A percentile compares a stretch with the other conserved stretches of the same genome.
These are phyloP conservation scores for Misopates orontium DNA, from an alignment of 257 asterid species.

Conservation along the genomic window DNA sequence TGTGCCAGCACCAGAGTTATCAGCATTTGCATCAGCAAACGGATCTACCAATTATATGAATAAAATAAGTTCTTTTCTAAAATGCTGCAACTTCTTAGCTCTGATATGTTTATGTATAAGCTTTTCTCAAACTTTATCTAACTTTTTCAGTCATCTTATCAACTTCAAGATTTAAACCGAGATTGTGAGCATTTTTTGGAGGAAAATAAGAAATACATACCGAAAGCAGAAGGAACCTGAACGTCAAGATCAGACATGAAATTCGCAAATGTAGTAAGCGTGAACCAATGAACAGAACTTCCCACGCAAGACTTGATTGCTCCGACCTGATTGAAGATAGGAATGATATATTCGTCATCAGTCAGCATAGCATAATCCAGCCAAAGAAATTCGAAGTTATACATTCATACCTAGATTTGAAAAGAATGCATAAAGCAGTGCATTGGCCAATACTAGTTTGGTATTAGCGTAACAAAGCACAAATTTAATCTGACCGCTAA, in stretches of 20 bases:
- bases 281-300: slow-evolving; percentile 22
- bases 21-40: slow-evolving; percentile 80
- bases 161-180: no score
- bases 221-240: slow-evolving; percentile 56
- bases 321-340: slow-evolving; percentile 38
- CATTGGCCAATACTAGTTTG: not conserved
- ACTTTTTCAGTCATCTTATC: no score
- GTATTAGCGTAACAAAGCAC: not conserved
- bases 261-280: slow-evolving; percentile 36
- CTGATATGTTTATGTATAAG: no score
- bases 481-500: not conserved
- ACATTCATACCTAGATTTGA: not conserved
- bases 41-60: slow-evolving; percentile 37
- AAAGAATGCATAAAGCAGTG: no score
- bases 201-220: slow-evolving; percentile 28
- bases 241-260: slow-evolving; percentile 70
- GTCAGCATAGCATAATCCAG: not conserved
- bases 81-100: no score
- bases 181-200: not conserved
- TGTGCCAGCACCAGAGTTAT: slow-evolving; percentile 58
- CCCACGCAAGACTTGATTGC: slow-evolving; percentile 28
- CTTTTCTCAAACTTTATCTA: no score
- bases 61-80: not conserved
- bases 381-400: not conserved
- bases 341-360: not conserved